Evolutionary conservation across 2,329 filamentous ascomycete species (phyloP).

Genomic region (Calonectria hawksworthii): DNA sequence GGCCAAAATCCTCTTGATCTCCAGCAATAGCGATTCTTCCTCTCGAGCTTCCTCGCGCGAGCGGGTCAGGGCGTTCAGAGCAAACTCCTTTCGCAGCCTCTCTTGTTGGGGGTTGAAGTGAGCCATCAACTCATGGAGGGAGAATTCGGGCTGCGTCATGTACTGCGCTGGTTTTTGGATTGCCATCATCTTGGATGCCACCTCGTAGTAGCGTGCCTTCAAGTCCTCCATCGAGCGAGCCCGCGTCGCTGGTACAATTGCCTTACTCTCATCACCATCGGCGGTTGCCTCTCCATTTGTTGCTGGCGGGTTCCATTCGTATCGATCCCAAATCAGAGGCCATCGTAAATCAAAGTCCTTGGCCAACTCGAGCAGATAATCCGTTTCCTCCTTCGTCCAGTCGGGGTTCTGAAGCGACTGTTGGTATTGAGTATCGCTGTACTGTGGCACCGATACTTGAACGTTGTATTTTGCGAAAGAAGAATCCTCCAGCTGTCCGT

Average conservation of each 20-base stretch:
- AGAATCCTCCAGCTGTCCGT: conserved; percentile 67
- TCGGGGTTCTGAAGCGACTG: conserved; percentile 79
- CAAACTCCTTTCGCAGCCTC: conserved; percentile 85
- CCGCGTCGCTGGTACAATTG: conserved; percentile 66
- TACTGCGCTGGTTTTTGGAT: conserved; percentile 83
- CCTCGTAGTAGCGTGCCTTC: conserved; percentile 90
- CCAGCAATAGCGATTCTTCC: conserved; percentile 89
- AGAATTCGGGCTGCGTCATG: conserved; percentile 90
- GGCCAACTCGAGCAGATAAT: conserved; percentile 85
- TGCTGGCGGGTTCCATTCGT: conserved; percentile 75
- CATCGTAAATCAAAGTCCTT: conserved; percentile 89
- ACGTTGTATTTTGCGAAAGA: conserved; percentile 91
- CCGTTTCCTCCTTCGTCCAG: conserved; percentile 95
- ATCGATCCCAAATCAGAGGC: conserved; percentile 93
- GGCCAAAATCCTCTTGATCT: conserved; percentile 91
- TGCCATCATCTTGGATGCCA: conserved; percentile 86
- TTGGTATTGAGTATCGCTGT: conserved; percentile 90
- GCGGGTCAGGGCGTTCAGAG: conserved; percentile 82
- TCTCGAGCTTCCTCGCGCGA: conserved; percentile 91
- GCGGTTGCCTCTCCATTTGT: conserved; percentile 61
- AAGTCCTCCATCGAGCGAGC: conserved; percentile 87
- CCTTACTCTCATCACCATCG: conserved; percentile 64
- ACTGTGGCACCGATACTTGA: conserved; percentile 81
- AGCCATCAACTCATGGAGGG: conserved; percentile 85
- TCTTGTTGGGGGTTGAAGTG: conserved; percentile 90